Percentiles rank a stretch among this genome's conserved stretches.
phyloP scores from a whole-genome alignment of 2,329 filamentous ascomycete species.

The Alternaria hordeiaustralica region DNA sequence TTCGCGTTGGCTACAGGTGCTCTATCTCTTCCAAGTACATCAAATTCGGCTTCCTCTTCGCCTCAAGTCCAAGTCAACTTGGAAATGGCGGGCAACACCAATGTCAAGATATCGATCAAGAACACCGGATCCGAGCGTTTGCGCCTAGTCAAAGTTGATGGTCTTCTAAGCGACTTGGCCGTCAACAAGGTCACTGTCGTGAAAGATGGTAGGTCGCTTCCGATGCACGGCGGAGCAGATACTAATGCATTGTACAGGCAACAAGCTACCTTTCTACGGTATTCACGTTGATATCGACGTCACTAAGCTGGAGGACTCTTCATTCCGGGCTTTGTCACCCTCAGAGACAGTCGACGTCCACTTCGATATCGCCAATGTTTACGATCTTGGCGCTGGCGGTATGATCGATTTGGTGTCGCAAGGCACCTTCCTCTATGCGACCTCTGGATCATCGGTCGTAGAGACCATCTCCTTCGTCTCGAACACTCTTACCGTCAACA shows the following conservation, averaged over 20 bases:
- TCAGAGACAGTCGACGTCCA: not conserved
- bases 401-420: not conserved
- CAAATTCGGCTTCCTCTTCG: not conserved
- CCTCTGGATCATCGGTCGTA: not conserved
- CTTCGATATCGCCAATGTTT: not conserved
- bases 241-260: not conserved
- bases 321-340: not conserved
- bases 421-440: not conserved
- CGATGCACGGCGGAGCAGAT: not conserved
- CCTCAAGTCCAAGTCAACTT: not conserved
- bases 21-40: not conserved
- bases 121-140: not conserved
- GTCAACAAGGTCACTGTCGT: not conserved
- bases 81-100: not conserved
- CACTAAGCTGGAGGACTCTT: not conserved
- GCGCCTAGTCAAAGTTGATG: not conserved
- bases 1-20: not conserved
- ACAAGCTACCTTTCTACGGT: not conserved
- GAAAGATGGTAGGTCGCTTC: not conserved
- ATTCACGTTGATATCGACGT: not conserved
- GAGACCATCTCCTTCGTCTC: not conserved
- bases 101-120: not conserved
- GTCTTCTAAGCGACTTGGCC: not conserved
- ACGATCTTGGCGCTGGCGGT: not conserved
- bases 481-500: not conserved